Evolutionary conservation across 192 early-diverging fungal genomes (phyloP), one percentile per base, ranked within the genome.

Genomic region (Obelidium mucronatum): DNA sequence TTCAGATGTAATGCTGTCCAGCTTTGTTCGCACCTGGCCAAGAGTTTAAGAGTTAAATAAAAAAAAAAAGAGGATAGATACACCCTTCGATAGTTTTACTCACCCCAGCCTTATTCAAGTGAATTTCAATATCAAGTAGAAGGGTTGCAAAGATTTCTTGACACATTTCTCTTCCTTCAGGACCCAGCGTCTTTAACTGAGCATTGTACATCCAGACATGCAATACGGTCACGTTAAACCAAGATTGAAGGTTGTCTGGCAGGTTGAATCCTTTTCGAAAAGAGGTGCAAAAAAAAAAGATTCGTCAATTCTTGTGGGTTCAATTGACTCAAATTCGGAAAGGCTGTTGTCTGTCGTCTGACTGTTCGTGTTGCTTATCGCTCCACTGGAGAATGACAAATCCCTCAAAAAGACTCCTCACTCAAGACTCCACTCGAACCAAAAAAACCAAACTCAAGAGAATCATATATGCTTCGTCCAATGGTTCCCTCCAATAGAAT

Each of bases 181-280:
- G 60, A 3, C 81, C 86, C 31, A 78, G 82, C 3, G 76, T 76
- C n/a, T 78, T 65, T 35, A 85, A 69, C 40, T 95, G 93, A 8
- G 93, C 94, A 89, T 92, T 93, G 63, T 93, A 82, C 89, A 98
- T 91, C 97, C 97, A 98, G 3, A 97, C 88, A 73, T 98, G 95
- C 66, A 98, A 82, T 34, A 94, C 89, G 0, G 93, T 95, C 31
- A 96, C 88, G 26, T 89, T 87, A 69, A 96, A 98, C 97, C 97
- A 98, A 0, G 96, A 94, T 81, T 97, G 94, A 75, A 96, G 96
- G 68, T 93, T 95, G 63, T 96, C 92, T 15, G 44, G 44, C 39
- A 96, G 81, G 39, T 87, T 84, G 59, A 78, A 75, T 44, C 69
- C 84, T 81, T 53, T 48, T 48, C 44, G 11, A 48, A 48, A 48